Evolutionary conservation across 257 asterid species (phyloP).

Genomic region (Plantago ovata): DNA sequence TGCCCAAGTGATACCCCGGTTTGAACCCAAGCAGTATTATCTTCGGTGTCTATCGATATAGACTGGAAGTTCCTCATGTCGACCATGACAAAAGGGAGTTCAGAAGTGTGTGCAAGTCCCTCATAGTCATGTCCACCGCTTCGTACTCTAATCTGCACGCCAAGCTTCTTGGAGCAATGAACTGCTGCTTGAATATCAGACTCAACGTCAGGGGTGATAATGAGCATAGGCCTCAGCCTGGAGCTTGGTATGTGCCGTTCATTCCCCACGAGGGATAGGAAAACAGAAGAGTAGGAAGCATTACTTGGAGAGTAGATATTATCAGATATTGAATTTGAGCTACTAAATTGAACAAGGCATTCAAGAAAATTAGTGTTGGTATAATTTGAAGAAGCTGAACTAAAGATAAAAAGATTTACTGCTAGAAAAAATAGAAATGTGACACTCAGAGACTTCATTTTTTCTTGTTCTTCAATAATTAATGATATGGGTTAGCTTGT

Average conservation of each 20-base stretch:
- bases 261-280: constrained; percentile 5
- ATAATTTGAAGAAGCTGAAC: constrained; percentile 13
- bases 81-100: constrained; percentile 28
- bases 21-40: constrained; percentile 41
- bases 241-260: neutral
- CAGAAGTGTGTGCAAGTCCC: constrained; percentile 36
- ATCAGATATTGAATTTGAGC: neutral
- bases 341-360: constrained; percentile 17
- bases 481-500: neutral
- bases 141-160: constrained; percentile 30
- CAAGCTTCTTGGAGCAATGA: constrained; percentile 26
- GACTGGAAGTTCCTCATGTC: constrained; percentile 35
- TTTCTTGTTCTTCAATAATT: neutral
- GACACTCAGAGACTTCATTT: constrained; percentile 9
- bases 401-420: constrained; percentile 7
- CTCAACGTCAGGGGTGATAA: constrained; percentile 31
- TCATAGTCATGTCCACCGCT: constrained; percentile 51
- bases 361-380: constrained; percentile 15
- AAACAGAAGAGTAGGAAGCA: constrained; percentile 12
- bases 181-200: constrained; percentile 32
- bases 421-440: neutral
- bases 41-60: constrained; percentile 17
- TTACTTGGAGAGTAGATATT: constrained; percentile 15
- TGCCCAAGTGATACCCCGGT: constrained; percentile 39
- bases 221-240: constrained; percentile 19